A percentile compares a stretch with the other conserved stretches of the same genome.
These are phyloP conservation scores for Pestalotiopsis sp. DNA, from an alignment of 2,329 filamentous ascomycete genomes.

Conservation along the genomic window DNA sequence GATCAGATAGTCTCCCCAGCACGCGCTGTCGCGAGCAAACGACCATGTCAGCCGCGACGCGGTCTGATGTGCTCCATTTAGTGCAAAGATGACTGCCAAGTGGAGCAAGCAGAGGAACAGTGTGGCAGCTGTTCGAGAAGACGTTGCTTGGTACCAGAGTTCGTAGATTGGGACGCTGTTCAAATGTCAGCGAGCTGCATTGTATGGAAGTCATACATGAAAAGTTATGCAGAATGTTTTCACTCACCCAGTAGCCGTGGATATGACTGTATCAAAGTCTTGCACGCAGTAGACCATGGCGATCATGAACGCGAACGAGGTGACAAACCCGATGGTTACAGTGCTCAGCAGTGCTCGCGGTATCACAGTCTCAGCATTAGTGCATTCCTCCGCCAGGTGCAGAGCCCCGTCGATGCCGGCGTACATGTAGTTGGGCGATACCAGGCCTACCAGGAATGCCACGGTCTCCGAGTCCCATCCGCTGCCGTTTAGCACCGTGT, in stretches of 20 bases:
- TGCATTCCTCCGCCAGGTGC: not conserved
- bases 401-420: not conserved
- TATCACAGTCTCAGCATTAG: not conserved
- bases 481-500: not conserved
- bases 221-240: not conserved
- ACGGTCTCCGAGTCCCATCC: not conserved
- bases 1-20: not conserved
- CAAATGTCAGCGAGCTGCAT: not conserved
- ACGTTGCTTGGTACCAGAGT: not conserved
- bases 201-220: no score
- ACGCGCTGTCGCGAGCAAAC: not conserved
- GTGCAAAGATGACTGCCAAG: not conserved
- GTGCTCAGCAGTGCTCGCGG: not conserved
- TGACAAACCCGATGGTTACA: not conserved
- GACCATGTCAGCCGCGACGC: not conserved
- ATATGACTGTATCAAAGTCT: not conserved
- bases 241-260: not conserved
- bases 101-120: not conserved
- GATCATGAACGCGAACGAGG: not conserved
- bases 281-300: constrained; percentile 2
- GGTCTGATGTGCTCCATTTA: not conserved
- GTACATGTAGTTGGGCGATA: not conserved
- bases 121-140: not conserved
- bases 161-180: not conserved
- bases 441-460: not conserved